A percentile compares a stretch with the other conserved stretches of the same genome.
These are phyloP conservation scores for Sedum album DNA, from an alignment of 164 flowering plant species.

Conservation along the genomic window DNA sequence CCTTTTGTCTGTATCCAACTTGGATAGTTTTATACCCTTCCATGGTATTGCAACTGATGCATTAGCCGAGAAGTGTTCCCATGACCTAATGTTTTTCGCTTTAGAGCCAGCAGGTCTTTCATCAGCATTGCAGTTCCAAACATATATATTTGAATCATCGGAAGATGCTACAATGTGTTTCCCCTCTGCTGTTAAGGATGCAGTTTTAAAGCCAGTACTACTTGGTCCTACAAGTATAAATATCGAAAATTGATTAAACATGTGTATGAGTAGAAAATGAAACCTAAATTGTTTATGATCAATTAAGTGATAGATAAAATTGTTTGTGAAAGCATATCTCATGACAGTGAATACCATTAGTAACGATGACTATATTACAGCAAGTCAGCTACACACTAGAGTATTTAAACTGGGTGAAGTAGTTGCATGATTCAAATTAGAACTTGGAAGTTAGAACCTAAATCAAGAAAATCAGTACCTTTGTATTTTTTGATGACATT, in stretches of 20 bases:
- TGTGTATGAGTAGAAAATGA: neutral
- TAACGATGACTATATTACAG: neutral
- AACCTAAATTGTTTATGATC: neutral
- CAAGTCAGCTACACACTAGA: too few species aligned
- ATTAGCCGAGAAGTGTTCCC: conserved; percentile 44
- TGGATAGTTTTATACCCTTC: conserved; percentile 30
- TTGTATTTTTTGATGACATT: conserved; percentile 47
- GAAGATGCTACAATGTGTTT: conserved; percentile 49
- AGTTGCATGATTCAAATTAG: neutral
- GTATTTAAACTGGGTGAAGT: neutral
- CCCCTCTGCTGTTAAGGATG: conserved; percentile 56
- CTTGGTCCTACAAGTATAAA: conserved; percentile 27
- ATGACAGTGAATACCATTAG: neutral
- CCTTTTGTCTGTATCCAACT: conserved; percentile 12
- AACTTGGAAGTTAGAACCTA: neutral
- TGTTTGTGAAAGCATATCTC: neutral
- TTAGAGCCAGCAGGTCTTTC: conserved; percentile 15
- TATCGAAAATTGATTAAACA: neutral
- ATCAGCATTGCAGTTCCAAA: conserved; percentile 36
- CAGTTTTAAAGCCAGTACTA: conserved; percentile 29
- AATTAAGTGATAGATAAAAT: neutral
- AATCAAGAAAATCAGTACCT: conserved; percentile 24
- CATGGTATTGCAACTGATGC: conserved; percentile 65
- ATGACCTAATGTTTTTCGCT: conserved; percentile 30
- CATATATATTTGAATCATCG: conserved; percentile 49